phyloP scores from a whole-genome alignment of 208 protist species.

The Trypanosoma platydactyli region DNA sequence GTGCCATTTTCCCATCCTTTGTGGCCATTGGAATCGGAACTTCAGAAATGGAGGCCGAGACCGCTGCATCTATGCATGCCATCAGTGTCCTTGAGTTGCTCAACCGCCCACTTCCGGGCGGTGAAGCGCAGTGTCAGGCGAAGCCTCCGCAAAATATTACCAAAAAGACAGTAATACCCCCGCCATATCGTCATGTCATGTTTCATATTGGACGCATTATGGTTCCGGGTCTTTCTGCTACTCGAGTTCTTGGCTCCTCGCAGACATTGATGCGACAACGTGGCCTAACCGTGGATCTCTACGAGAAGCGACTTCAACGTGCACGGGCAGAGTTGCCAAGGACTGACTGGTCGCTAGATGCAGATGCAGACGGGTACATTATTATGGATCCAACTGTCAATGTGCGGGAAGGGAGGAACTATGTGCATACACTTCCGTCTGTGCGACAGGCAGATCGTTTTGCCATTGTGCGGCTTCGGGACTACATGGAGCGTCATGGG shows the following conservation, averaged over 20 bases:
- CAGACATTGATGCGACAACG: slow-evolving; percentile 3
- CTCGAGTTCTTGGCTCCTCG: background rate
- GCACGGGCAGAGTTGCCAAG: slow-evolving; percentile 33
- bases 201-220: slow-evolving; percentile 51
- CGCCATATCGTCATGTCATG: slow-evolving; percentile 29
- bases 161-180: slow-evolving; percentile 2
- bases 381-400: slow-evolving; percentile 48
- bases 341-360: slow-evolving; percentile 58
- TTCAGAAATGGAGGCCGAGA: slow-evolving; percentile 47
- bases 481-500: slow-evolving; percentile 90
- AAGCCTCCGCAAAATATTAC: slow-evolving; percentile 16
- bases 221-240: slow-evolving; percentile 38
- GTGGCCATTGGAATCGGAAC: slow-evolving; percentile 75
- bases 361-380: slow-evolving; percentile 71
- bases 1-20: slow-evolving; percentile 35
- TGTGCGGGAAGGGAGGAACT: slow-evolving; percentile 38
- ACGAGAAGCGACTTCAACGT: slow-evolving; percentile 15
- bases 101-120: slow-evolving; percentile 30
- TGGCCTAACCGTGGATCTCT: background rate
- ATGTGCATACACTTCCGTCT: slow-evolving; percentile 78
- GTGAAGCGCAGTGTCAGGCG: background rate
- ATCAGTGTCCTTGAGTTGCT: slow-evolving; percentile 48
- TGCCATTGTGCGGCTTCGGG: slow-evolving; percentile 48
- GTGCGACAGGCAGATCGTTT: slow-evolving; percentile 63
- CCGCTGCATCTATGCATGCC: slow-evolving; percentile 76